Evolutionary conservation across 2,329 filamentous ascomycete genomes (phyloP), one percentile per base, ranked within the genome.

Genomic region (Apiospora rasikravindrae): DNA sequence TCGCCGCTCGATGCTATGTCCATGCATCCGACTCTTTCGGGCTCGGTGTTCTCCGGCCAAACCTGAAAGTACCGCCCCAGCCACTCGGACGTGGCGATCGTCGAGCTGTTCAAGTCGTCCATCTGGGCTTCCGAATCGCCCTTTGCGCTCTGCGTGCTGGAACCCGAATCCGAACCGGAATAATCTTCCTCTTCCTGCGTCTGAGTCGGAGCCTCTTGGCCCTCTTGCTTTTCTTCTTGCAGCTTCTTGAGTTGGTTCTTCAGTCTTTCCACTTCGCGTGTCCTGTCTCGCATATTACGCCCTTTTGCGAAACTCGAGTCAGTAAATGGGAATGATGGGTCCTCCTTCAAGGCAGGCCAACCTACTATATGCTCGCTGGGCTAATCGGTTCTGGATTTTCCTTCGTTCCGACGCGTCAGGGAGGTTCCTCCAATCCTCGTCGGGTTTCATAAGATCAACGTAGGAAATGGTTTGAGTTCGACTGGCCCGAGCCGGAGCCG

Each of bases 311-410:
- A 11, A 24, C 19, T n/a, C 26, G 22, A 16, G 66, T 76, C 70
- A 76, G 74, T 49, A 42, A 68, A 22, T 1, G 29, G 57, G 19
- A 26, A 40, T 24, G 57, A n/a, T 40, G 24, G 57, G 22, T 13
- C 19, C 22, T 24, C 8, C 2, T 64, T 7, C 4, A 10, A 19
- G 29, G 7, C 7, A 22, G 14, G 16, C 33, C 1, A 44, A 78
- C 79, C 74, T 72, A 81, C 80, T 75, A 73, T 81, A 81, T 68
- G 80, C 80, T 71, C 80, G 73, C 71, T 81, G 80, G 47, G 80
- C 80, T 44, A 81, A 78, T 14, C 80, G 78, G 69, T 81, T 81
- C 70, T 81, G 80, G n/a, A 81, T 81, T 74, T 80, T 81, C 68
- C 80, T 77, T 33, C 80, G 71, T 73, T 81, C 80, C 19, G 79